These are phyloP conservation scores for Dendrobium chrysotoxum DNA, from an alignment of 106 monocot species.

Conservation along the genomic window DNA sequence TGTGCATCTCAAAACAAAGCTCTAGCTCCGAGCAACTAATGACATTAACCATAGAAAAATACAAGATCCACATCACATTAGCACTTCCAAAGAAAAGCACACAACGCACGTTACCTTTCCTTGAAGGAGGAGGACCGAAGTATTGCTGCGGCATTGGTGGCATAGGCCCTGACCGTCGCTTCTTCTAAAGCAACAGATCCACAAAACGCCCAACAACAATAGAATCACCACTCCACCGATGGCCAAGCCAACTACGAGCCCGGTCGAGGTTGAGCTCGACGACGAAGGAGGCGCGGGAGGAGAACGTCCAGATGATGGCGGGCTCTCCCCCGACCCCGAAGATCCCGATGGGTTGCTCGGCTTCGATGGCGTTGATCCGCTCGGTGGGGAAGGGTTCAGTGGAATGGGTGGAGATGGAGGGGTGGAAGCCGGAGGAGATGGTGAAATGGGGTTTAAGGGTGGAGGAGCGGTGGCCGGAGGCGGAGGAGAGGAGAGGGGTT, in stretches of 20 bases:
- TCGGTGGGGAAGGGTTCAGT: neutral
- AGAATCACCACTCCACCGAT: slow-evolving; percentile 25
- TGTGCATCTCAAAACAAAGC: too few species aligned
- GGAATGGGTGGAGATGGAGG: neutral
- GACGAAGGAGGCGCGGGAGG: slow-evolving; percentile 1
- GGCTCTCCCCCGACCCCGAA: neutral
- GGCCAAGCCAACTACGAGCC: slow-evolving; percentile 22
- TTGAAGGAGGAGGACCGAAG: neutral
- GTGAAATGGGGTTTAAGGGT: neutral
- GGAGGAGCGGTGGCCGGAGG: neutral
- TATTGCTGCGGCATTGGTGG: neutral
- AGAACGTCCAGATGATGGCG: neutral
- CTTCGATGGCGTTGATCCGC: neutral
- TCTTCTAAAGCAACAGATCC: slow-evolving; percentile 33
- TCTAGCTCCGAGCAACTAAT: too few species aligned
- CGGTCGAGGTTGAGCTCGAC: slow-evolving; percentile 16
- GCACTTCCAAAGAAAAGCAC: neutral
- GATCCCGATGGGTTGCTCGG: neutral
- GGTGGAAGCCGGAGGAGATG: neutral
- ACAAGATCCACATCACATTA: neutral
- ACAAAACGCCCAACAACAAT: slow-evolving; percentile 15
- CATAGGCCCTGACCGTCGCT: neutral
- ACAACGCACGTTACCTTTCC: slow-evolving; percentile 10
- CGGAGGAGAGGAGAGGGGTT: neutral
- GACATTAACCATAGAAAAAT: too few species aligned